Base-by-base conservation (phyloP, 1,284 basidiomycete species). In the Wallemia ichthyophaga region DNA sequence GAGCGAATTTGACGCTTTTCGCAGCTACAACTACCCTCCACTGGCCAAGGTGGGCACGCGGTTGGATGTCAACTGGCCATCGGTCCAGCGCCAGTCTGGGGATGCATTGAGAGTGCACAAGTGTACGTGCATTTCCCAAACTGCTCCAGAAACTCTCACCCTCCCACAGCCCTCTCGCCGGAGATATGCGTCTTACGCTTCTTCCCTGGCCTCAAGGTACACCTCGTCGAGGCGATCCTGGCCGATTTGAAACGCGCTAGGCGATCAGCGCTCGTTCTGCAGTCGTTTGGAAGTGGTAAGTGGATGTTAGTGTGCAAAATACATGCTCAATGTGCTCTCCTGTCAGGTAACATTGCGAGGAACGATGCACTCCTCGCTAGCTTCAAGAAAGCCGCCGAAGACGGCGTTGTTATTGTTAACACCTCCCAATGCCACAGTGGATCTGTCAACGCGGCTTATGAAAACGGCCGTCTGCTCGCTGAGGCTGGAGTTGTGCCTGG, bases 1-100 rank as follows among this genome's bases (percentile, higher is more conserved):
- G 25, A 83, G 82, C 64, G 85, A 87, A 63, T 73, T 92, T 23
- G 80, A 80, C 64, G 88, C 89, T 0, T 94, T 92, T 69, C 73
- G 77, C 60, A 85, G 83, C 65, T 85, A 85, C 3, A 88, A 91
- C 66, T 84, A 89, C 65, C 73, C 80, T 2, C 81, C 87, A 1
- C 71, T 94, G 1, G 86, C 56, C 58, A 15, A 59, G 80, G 87
- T 91, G 59, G 86, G 87, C 2, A 92, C 91, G 64, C 81, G 87
- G 63, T 86, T 94, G 61, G 74, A 80, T 5, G 81, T 89, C 11
- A 83, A 85, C 62, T 88, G 86, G 86, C 79, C 78, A 61, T 76
- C 83, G 66, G 82, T 88, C 13, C 75, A 84, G 26, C 84, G 87
- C 63, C 83, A 79, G 0, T 80, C 76, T 60, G 68, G 85, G 17